These are phyloP conservation scores for Syzygium aqueum DNA, from an alignment of 345 rosid species.

Conservation along the genomic window DNA sequence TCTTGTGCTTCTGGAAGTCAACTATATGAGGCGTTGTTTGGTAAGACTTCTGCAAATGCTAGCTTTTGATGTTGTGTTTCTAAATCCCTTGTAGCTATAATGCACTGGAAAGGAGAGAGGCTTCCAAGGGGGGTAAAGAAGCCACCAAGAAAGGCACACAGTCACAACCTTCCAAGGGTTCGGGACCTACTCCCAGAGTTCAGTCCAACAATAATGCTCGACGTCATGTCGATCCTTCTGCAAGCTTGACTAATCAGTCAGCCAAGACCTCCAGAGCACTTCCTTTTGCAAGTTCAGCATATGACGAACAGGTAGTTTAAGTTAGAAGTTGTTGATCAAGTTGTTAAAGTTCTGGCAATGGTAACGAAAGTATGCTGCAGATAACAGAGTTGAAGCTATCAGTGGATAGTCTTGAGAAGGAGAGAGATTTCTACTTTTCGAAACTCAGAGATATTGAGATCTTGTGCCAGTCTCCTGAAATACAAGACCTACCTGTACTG, in stretches of 20 bases:
- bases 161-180: slow-evolving; percentile 53
- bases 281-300: slow-evolving; percentile 39
- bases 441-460: slow-evolving; percentile 91
- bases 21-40: neutral
- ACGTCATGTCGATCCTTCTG: slow-evolving; percentile 41
- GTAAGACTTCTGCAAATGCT: neutral
- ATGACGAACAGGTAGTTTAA: slow-evolving; percentile 65
- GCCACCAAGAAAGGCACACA: slow-evolving; percentile 55
- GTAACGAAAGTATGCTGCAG: slow-evolving; percentile 28
- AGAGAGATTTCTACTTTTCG: slow-evolving; percentile 88
- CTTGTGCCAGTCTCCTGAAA: slow-evolving; percentile 61
- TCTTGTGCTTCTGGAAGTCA: neutral
- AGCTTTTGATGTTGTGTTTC: neutral
- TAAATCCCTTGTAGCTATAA: slow-evolving; percentile 45
- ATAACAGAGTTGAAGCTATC: slow-evolving; percentile 88
- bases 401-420: slow-evolving; percentile 93
- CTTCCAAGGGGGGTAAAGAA: slow-evolving; percentile 90
- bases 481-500: slow-evolving; percentile 58
- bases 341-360: neutral
- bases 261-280: slow-evolving; percentile 42
- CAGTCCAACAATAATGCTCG: slow-evolving; percentile 53
- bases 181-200: slow-evolving; percentile 48
- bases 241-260: slow-evolving; percentile 30
- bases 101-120: slow-evolving; percentile 84
- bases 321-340: neutral